Evolutionary conservation across 2,329 filamentous ascomycete genomes (phyloP).

Genomic region (Aspergillus persii): DNA sequence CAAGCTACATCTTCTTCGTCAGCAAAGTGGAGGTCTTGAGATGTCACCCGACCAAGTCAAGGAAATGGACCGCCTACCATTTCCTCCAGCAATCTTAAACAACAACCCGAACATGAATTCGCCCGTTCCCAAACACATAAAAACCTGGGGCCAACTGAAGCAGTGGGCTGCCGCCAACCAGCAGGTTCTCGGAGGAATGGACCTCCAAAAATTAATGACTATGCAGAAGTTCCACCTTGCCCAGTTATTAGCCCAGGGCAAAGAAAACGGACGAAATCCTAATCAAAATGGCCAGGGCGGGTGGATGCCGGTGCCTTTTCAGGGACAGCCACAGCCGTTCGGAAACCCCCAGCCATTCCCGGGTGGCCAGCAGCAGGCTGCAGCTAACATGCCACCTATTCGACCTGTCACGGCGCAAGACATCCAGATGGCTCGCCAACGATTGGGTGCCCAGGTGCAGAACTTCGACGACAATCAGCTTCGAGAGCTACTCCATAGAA

Average conservation of each 20-base stretch:
- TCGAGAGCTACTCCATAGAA: slow-evolving; percentile 32
- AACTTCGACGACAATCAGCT: slow-evolving; percentile 45
- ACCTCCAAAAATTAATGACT: slow-evolving; percentile 39
- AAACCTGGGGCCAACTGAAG: slow-evolving; percentile 58
- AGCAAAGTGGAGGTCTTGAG: slow-evolving; percentile 32
- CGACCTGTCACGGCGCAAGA: slow-evolving; percentile 37
- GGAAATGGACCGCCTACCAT: slow-evolving; percentile 43
- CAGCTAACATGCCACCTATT: slow-evolving; percentile 29
- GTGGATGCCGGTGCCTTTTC: slow-evolving; percentile 23
- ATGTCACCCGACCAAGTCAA: slow-evolving; percentile 42
- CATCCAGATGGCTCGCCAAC: slow-evolving; percentile 36
- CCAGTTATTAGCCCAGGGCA: slow-evolving; percentile 34
- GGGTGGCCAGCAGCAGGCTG: slow-evolving; percentile 26
- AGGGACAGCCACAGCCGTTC: slow-evolving; percentile 29
- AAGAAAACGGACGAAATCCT: slow-evolving; percentile 21
- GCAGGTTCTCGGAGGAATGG: slow-evolving; percentile 41
- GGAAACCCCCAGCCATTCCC: slow-evolving; percentile 29
- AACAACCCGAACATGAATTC: slow-evolving; percentile 30
- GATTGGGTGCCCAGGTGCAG: slow-evolving; percentile 32
- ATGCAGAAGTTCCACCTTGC: slow-evolving; percentile 47
- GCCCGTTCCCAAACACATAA: slow-evolving; percentile 50
- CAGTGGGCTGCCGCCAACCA: slow-evolving; percentile 51
- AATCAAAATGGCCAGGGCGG: slow-evolving; percentile 25
- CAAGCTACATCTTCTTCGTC: slow-evolving; percentile 33
- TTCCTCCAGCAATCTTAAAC: slow-evolving; percentile 37